Evolutionary conservation across 208 protist genomes (phyloP).

Genomic region (Novymonas esmeraldas): DNA sequence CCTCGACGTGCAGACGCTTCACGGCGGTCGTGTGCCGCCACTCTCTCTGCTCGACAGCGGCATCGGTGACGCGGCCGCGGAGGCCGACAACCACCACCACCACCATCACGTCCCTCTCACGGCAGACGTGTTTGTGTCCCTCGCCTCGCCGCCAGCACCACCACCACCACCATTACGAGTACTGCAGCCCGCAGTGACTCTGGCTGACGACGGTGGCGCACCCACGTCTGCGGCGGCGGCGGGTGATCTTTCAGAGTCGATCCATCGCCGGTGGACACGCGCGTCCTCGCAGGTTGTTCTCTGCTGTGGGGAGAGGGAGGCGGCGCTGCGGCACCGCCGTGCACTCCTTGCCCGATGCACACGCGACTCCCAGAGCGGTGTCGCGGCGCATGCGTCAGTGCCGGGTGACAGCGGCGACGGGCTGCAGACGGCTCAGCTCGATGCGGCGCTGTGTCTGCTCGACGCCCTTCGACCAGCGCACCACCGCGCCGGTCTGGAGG

Average conservation of each 20-base stretch:
- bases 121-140: conserved; percentile 12
- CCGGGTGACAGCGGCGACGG: no score
- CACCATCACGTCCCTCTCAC: neutral
- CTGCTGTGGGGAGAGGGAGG: conserved; percentile 5
- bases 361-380: neutral
- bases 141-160: neutral
- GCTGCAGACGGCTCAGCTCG: neutral
- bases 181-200: no score
- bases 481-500: neutral
- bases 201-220: neutral
- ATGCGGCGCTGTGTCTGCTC: conserved; percentile 1
- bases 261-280: conserved; percentile 5
- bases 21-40: neutral
- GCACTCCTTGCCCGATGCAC: neutral
- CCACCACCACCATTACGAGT: no score
- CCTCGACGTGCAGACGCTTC: neutral
- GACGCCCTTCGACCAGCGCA: neutral
- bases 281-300: neutral
- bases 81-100: neutral
- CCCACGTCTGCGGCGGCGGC: neutral
- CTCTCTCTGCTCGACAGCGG: conserved; percentile 2
- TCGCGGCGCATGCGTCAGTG: neutral
- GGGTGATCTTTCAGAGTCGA: neutral
- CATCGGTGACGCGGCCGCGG: neutral
- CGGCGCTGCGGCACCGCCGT: conserved; percentile 6